Base-by-base conservation (phyloP, 2,329 filamentous ascomycete genomes). In the Fusarium sp. region DNA sequence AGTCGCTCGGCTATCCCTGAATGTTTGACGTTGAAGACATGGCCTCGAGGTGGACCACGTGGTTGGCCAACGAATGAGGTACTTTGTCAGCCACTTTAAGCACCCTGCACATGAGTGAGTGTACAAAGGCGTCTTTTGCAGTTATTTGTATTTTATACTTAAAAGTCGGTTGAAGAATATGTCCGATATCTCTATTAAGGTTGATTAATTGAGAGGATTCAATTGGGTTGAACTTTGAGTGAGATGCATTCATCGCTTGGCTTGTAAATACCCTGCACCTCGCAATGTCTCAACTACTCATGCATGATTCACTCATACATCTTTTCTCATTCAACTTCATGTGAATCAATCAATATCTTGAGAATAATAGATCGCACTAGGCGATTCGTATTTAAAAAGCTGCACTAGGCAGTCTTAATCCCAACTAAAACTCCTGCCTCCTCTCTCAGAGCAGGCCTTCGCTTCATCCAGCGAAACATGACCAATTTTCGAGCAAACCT, bases 401-500 rank as follows among this genome's bases (percentile, higher is more conserved):
- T 54, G 47, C 47, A 20, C 47, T 54, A 20, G 47, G 47, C 47
- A 54, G 47, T 31, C 47, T 20, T 54, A 20, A 20, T 52, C 47
- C 27, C 47, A 54, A 31, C 47, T 9, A 54, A 54, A 52, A 54
- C 47, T 54, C 47, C 47, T 31, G 3, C 24, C 47, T 52, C 42
- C 42, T 29, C 45, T 52, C 47, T 31, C 11, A 20, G 6, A 54
- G 47, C 27, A 31, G 18, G 47, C 31, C 47, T 54, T 27, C 24
- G 24, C 47, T 52, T 54, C 27, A 54, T 20, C 47, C 47, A 31
- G 47, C 47, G 47, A 62, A 45, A 27, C 37, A 27, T 20, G 57
- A 58, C 35, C 35, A 58, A 63, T 74, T 70, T 74, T 74, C 34
- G 60, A 74, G 66, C 66, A 70, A 75, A 64, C 72, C 60, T 58